These are phyloP conservation scores for Apophysomyces elegans DNA, from an alignment of 371 early-diverging fungal genomes.

Conservation along the genomic window DNA sequence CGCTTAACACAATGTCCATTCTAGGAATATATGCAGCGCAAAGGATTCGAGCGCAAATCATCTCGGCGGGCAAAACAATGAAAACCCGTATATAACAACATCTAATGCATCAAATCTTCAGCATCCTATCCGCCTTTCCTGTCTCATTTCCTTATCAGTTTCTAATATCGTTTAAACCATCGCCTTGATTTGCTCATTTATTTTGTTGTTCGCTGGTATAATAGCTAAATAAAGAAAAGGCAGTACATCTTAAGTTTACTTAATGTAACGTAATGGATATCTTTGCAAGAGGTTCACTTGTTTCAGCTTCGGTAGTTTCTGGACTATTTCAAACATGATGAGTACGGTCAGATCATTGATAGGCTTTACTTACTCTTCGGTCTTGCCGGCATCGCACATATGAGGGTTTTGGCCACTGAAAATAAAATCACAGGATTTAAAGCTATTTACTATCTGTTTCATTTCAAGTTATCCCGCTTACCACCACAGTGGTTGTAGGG, in stretches of 20 bases:
- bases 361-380: conserved; percentile 1
- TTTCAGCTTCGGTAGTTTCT: not conserved
- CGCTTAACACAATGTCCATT: not conserved
- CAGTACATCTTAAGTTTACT: not conserved
- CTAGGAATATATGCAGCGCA: conserved; percentile 36
- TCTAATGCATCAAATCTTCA: conserved; percentile 1
- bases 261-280: not conserved
- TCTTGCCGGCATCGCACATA: conserved; percentile 34
- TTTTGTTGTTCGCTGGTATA: conserved; percentile 7
- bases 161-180: not conserved
- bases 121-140: not conserved
- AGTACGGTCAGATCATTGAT: not conserved
- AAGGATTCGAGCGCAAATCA: conserved; percentile 30
- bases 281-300: not conserved
- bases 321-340: not conserved
- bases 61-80: conserved; percentile 19
- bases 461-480: conserved; percentile 21
- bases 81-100: conserved; percentile 1
- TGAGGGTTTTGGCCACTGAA: conserved; percentile 42
- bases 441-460: not conserved
- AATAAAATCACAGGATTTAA: not conserved
- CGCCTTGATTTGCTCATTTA: not conserved
- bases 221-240: conserved; percentile 3
- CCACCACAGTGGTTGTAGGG: conserved; percentile 84
- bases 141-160: not conserved